Base-by-base conservation (phyloP, 1,139 yeast species). In the Debaryomyces udenii region DNA sequence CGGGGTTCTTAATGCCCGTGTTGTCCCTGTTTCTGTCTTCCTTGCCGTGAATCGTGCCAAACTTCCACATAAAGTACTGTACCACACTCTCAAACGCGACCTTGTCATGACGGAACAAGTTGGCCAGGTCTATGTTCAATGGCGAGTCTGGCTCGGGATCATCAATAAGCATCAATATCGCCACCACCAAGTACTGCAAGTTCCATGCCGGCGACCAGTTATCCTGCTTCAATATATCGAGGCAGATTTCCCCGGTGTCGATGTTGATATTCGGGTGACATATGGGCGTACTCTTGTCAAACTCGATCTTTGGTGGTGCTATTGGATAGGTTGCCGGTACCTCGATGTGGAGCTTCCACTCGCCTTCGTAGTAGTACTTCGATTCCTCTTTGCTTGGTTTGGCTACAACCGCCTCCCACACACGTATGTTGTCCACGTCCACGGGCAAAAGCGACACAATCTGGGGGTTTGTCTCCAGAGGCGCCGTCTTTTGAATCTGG, bases 191-290 rank as follows among this genome's bases (percentile, higher is more conserved):
- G 42, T 86, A 74, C 39, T 81, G 69, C 32, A 90, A 59, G 31
- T 86, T 82, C 95, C 96, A 90, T 2, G 95, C 95, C 0, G 96
- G 96, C 0, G 93, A 78, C 96, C 96, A 90, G 46, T 76, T 77
- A 7, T 66, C 74, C 29, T 56, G 59, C 50, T 81, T 80, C 41
- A 86, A 68, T 10, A 89, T 84, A 57, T 89, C 96, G n/a, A 90
- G 65, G 60, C 97, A 90, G 3, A 88, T 84, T 49, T 85, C 93
- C 0, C 96, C 96, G 1, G 85, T 81, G 38, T 62, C 51, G 43
- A 81, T 73, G 52, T 82, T 79, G 33, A 88, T 79, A 56, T 88
- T 88, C 2, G 94, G 91, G 58, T 88, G 96, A 36, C 84, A 80
- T 46, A 87, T 81, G 9, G 74, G 76, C 17, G 72, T 63, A 2